Base-by-base conservation (phyloP, 176 grass and related monocot genomes). In the Triticum timopheevii region DNA sequence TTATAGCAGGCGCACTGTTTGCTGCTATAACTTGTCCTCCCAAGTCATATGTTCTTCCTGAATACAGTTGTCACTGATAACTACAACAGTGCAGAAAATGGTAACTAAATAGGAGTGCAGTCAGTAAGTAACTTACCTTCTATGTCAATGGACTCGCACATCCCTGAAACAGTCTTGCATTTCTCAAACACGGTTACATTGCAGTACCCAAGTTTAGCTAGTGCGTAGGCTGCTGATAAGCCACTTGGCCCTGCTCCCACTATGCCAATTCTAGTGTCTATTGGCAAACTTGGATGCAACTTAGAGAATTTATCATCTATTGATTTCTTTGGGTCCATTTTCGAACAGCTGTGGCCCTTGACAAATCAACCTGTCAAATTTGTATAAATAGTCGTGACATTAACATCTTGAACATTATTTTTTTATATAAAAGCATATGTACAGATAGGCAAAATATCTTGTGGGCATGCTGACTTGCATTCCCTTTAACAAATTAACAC, bases 11-110 rank as follows among this genome's bases (percentile, higher is more conserved):
- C 15, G 93, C 93, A 88, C 90, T 94, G 68, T 94, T 94, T 94
- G 93, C 93, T 54, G 93, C 93, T 88, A 90, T 94, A 79, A 94
- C 93, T 80, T 94, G 93, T 64, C 93, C 93, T 73, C 93, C 93
- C 85, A 94, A 69, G 83, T 94, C 93, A 85, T 94, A 94, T 33
- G 59, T 88, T 47, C 33, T 89, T 83, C 93, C 93, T 94, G 85
- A 28, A 83, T 80, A 87, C 23, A 44, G 33, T 67, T 72, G 25
- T 20, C 73, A 71, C 7, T 69, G 6, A 34, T 79, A 73, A 61
- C 4, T 83, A 79, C 70, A 38, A 47, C 50, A 12, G 45, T 67
- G 22, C 44, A 82, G n/a, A 65, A 58, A 24, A 81, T 44, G 83
- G 61, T 35, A 45, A 66, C 9, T 61, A 17, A 82, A 63, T 24